Evolutionary conservation across 169 alveolate species (phyloP).

Genomic region (Theileria parva): DNA sequence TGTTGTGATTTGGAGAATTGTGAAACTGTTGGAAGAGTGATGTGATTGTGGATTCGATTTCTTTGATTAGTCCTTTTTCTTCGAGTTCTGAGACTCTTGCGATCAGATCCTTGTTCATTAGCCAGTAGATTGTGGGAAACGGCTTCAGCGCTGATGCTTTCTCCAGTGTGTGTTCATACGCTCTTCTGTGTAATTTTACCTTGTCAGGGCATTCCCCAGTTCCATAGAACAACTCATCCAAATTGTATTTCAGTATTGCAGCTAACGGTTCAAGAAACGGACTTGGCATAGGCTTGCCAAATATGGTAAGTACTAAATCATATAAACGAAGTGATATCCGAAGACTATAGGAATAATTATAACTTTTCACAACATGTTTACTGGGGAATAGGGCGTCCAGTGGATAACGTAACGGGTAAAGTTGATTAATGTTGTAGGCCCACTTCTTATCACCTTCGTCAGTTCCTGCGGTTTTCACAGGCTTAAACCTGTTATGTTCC

Average conservation of each 20-base stretch:
- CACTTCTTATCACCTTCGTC: slow-evolving; percentile 24
- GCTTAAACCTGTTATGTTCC: slow-evolving; percentile 9
- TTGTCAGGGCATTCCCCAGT: slow-evolving; percentile 14
- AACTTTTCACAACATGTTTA: neutral
- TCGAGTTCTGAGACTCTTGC: slow-evolving; percentile 73
- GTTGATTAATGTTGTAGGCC: neutral
- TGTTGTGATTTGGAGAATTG: neutral
- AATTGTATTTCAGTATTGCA: neutral
- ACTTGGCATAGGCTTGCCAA: slow-evolving; percentile 14
- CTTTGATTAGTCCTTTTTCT: slow-evolving; percentile 66
- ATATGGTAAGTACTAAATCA: slow-evolving; percentile 45
- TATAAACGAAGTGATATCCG: slow-evolving; percentile 37
- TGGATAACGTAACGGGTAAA: neutral
- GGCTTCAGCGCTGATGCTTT: slow-evolving; percentile 63
- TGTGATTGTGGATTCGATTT: slow-evolving; percentile 43
- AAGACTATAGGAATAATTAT: neutral
- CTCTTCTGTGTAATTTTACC: slow-evolving; percentile 11
- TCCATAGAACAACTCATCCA: neutral
- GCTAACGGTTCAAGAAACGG: neutral
- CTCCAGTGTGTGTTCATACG: slow-evolving; percentile 26
- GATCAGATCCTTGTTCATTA: slow-evolving; percentile 61
- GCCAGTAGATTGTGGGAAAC: slow-evolving; percentile 77
- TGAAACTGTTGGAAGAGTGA: neutral
- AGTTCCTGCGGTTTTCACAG: slow-evolving; percentile 37
- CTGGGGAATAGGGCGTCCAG: neutral